A percentile compares a stretch with the other conserved stretches of the same genome.
These are phyloP conservation scores for Tilletia horrida DNA, from an alignment of 1,284 basidiomycete genomes.

Conservation along the genomic window DNA sequence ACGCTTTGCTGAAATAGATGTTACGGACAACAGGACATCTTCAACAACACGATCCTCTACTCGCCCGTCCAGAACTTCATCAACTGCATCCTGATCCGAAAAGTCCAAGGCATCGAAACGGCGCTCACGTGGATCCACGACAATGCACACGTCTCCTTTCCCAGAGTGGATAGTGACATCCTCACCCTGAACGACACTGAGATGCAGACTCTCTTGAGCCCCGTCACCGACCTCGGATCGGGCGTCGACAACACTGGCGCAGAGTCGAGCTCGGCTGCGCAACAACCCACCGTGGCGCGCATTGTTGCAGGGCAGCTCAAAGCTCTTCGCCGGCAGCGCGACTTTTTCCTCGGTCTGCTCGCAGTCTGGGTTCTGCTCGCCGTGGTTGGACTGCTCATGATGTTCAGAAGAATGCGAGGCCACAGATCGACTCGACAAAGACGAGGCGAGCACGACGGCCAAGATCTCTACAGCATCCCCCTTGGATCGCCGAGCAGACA, in stretches of 20 bases:
- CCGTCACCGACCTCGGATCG: slow-evolving; percentile 20
- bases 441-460: too few relatives aligned
- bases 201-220: slow-evolving; percentile 65
- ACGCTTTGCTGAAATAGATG: not conserved
- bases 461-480: too few relatives aligned
- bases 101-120: slow-evolving; percentile 78
- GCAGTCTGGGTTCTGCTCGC: not conserved
- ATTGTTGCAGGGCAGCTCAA: slow-evolving; percentile 1
- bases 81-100: slow-evolving; percentile 77
- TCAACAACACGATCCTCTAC: slow-evolving; percentile 59
- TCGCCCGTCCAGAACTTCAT: slow-evolving; percentile 36
- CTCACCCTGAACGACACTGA: slow-evolving; percentile 70
- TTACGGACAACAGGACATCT: slow-evolving; percentile 62
- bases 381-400: not conserved
- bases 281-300: not conserved
- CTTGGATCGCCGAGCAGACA: too few relatives aligned
- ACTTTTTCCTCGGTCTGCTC: slow-evolving; percentile 13
- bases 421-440: too few relatives aligned
- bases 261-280: slow-evolving; percentile 17
- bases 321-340: not conserved
- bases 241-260: slow-evolving; percentile 18
- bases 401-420: not conserved
- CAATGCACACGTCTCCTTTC: slow-evolving; percentile 75
- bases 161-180: slow-evolving; percentile 68
- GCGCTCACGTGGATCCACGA: slow-evolving; percentile 88